phyloP scores from a whole-genome alignment of 164 flowering plant genomes.

The Litsea cubeba region DNA sequence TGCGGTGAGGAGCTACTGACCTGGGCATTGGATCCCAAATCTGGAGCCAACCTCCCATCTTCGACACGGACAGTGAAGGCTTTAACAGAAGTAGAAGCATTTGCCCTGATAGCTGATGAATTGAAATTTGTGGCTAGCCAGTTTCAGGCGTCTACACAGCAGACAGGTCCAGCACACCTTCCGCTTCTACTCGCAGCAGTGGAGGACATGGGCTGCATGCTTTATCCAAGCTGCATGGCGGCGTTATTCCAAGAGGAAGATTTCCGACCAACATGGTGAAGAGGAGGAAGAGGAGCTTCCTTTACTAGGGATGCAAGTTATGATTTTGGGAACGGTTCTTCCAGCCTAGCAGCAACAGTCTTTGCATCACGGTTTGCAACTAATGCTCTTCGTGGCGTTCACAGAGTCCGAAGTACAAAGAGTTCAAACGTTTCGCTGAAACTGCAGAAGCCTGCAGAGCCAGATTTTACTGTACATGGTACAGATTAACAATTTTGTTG shows the following conservation, averaged over 20 bases:
- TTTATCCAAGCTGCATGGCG: constrained; percentile 95
- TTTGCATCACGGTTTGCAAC: constrained; percentile 78
- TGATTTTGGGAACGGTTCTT: constrained; percentile 27
- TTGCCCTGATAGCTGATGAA: constrained; percentile 81
- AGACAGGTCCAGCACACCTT: constrained; percentile 94
- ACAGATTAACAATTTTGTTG: neutral
- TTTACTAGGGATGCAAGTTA: too few relatives aligned
- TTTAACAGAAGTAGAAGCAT: constrained; percentile 82
- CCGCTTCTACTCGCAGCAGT: constrained; percentile 91
- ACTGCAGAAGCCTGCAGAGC: constrained; percentile 85
- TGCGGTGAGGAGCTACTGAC: constrained; percentile 96
- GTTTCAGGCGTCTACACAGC: constrained; percentile 91
- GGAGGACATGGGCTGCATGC: constrained; percentile 98
- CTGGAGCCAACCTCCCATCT: constrained; percentile 78
- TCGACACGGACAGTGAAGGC: constrained; percentile 91
- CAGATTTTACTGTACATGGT: constrained; percentile 66
- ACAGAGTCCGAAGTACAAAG: constrained; percentile 52
- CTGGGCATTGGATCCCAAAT: constrained; percentile 92
- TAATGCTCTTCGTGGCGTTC: constrained; percentile 86
- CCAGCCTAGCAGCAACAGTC: constrained; percentile 72
- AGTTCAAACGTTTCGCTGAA: constrained; percentile 45
- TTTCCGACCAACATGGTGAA: constrained; percentile 62
- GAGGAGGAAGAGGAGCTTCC: constrained; percentile 28
- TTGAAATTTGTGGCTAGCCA: constrained; percentile 89
- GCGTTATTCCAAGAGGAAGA: constrained; percentile 53